Evolutionary conservation across 2,329 filamentous ascomycete species (phyloP).

Genomic region (Aspergillus ustus): DNA sequence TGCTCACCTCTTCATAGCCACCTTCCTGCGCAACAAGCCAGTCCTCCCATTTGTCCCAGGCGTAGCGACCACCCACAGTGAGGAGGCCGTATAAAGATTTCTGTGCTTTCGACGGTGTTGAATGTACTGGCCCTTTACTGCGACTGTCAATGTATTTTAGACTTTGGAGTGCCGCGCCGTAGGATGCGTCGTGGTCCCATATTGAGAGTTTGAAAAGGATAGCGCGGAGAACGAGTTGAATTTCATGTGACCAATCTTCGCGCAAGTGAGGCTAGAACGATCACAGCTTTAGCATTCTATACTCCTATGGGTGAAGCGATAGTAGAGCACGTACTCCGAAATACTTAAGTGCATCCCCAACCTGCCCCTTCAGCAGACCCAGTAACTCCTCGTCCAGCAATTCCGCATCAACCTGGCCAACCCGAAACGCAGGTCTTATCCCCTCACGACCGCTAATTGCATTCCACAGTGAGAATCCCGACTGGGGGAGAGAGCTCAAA

Average conservation of each 20-base stretch:
- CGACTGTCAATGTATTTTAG: constrained; percentile 87
- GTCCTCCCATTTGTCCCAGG: constrained; percentile 89
- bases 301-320: background rate
- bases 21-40: constrained; percentile 79
- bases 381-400: constrained; percentile 92
- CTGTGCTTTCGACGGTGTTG: constrained; percentile 77
- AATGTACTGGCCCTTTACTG: constrained; percentile 63
- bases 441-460: constrained; percentile 74
- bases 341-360: constrained; percentile 86
- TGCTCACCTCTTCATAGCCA: constrained; percentile 65
- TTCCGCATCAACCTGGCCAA: constrained; percentile 95
- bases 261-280: constrained; percentile 62
- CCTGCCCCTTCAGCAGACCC: constrained; percentile 81
- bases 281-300: constrained; percentile 13
- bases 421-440: constrained; percentile 83
- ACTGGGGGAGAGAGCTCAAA: constrained; percentile 58
- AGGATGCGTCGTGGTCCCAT: constrained; percentile 95
- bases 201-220: constrained; percentile 92
- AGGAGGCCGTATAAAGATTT: constrained; percentile 82
- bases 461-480: constrained; percentile 65
- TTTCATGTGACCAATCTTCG: constrained; percentile 87
- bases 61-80: constrained; percentile 85
- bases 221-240: constrained; percentile 74
- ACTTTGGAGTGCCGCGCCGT: constrained; percentile 91
- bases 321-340: constrained; percentile 61